Conservation (phyloP, 768 basidiomycete species). For the Trametes meyenii region DNA sequence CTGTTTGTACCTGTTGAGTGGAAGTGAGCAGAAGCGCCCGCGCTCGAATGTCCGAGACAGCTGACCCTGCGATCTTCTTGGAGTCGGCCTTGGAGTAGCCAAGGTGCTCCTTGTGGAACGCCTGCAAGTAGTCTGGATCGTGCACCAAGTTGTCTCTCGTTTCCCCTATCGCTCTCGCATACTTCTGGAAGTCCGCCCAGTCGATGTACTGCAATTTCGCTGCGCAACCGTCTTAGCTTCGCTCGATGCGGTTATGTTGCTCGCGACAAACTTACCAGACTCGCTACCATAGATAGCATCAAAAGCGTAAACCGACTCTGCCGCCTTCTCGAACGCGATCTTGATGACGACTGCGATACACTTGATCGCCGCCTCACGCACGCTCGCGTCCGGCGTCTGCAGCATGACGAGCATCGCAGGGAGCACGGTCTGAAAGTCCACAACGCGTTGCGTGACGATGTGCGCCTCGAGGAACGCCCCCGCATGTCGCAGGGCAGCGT, state of each 20-base stretch:
- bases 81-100: slow-evolving; percentile 50
- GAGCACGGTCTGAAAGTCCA: slow-evolving; percentile 82
- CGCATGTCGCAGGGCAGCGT: slow-evolving; percentile 72
- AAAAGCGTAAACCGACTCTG: slow-evolving; percentile 66
- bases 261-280: slow-evolving; percentile 47
- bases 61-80: slow-evolving; percentile 58
- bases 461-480: slow-evolving; percentile 83
- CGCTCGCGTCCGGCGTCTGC: slow-evolving; percentile 43
- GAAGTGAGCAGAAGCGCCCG: background rate
- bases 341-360: slow-evolving; percentile 54
- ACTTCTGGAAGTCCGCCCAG: slow-evolving; percentile 61
- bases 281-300: slow-evolving; percentile 71
- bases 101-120: slow-evolving; percentile 64
- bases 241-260: background rate
- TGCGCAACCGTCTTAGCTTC: slow-evolving; percentile 32
- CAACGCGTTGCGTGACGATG: slow-evolving; percentile 46
- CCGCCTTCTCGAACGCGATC: slow-evolving; percentile 38
- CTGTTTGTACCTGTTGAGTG: slow-evolving; percentile 58
- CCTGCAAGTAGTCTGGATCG: slow-evolving; percentile 58
- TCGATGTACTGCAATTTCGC: slow-evolving; percentile 68
- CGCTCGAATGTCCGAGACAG: slow-evolving; percentile 5
- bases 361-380: slow-evolving; percentile 56
- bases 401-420: slow-evolving; percentile 70
- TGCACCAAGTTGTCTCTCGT: slow-evolving; percentile 58
- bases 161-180: slow-evolving; percentile 53